Conservation (phyloP, 1,284 basidiomycete species). For the Baeospora myosura region DNA sequence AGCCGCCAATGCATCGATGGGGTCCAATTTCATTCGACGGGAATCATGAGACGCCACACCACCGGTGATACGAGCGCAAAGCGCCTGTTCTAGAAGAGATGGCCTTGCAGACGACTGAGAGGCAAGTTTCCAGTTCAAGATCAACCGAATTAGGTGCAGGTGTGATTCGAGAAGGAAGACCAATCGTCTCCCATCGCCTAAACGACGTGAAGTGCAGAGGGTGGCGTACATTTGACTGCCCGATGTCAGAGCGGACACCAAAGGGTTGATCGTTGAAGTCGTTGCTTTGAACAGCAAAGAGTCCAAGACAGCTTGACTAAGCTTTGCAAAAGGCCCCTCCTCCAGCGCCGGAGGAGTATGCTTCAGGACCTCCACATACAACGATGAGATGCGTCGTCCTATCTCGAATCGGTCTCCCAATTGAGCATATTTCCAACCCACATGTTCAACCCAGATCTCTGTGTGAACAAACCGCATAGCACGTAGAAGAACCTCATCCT, state of each 20-base stretch:
- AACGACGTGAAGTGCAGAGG: conserved; percentile 56
- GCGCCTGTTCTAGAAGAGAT: conserved; percentile 66
- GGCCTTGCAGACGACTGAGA: conserved; percentile 35
- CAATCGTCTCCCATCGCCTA: conserved; percentile 62
- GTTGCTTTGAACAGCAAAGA: conserved; percentile 64
- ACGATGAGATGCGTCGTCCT: conserved; percentile 52
- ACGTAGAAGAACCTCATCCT: conserved; percentile 76
- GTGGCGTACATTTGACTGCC: conserved; percentile 53
- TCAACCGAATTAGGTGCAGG: conserved; percentile 51
- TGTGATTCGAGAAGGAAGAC: conserved; percentile 62
- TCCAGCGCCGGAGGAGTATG: conserved; percentile 49
- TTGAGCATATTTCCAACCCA: conserved; percentile 75
- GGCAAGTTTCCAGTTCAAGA: conserved; percentile 57
- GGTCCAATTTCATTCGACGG: conserved; percentile 44
- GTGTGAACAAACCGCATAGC: conserved; percentile 73
- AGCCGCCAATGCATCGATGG: conserved; percentile 62
- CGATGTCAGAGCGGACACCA: conserved; percentile 60
- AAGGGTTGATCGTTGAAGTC: conserved; percentile 67
- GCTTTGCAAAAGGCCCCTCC: conserved; percentile 45
- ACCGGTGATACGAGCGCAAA: conserved; percentile 57
- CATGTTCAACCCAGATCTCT: conserved; percentile 80
- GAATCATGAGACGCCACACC: conserved; percentile 41
- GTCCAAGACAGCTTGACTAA: conserved; percentile 60
- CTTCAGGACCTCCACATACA: conserved; percentile 63
- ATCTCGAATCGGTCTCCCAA: conserved; percentile 79